Conservation (phyloP, 768 basidiomycete species). For the Dacryopinax primogenitus region DNA sequence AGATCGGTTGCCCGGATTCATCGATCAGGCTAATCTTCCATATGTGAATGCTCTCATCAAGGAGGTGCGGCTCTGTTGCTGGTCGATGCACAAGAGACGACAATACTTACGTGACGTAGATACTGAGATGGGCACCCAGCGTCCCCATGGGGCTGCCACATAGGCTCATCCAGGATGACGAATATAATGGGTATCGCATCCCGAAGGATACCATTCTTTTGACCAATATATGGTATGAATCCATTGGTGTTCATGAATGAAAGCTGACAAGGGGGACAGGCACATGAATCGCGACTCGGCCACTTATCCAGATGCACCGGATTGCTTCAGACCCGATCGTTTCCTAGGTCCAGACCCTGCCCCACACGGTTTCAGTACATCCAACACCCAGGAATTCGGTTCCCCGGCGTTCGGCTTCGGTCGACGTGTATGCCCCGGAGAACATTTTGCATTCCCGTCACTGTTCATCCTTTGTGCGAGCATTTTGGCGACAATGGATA, state of each 20-base stretch:
- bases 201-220: constrained; percentile 31
- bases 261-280: not conserved
- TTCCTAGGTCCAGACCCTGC: not conserved
- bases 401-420: not conserved
- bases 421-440: not conserved
- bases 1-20: not conserved
- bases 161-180: constrained; percentile 11
- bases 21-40: not conserved
- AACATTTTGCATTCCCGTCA: not conserved
- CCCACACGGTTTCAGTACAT: not conserved
- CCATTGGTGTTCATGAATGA: not conserved
- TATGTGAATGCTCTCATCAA: not conserved
- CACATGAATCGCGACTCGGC: not conserved
- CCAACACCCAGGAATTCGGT: not conserved
- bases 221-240: constrained; percentile 21
- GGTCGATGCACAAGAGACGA: not conserved
- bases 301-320: not conserved
- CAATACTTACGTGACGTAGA: not conserved
- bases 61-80: not conserved
- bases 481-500: not conserved
- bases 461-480: not conserved
- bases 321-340: not conserved
- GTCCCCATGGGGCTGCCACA: constrained; percentile 22
- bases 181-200: constrained; percentile 23
- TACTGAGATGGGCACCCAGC: not conserved